These are phyloP conservation scores for Pelargonium myrrhifolium DNA, from an alignment of 441 rosid genomes.

Conservation along the genomic window DNA sequence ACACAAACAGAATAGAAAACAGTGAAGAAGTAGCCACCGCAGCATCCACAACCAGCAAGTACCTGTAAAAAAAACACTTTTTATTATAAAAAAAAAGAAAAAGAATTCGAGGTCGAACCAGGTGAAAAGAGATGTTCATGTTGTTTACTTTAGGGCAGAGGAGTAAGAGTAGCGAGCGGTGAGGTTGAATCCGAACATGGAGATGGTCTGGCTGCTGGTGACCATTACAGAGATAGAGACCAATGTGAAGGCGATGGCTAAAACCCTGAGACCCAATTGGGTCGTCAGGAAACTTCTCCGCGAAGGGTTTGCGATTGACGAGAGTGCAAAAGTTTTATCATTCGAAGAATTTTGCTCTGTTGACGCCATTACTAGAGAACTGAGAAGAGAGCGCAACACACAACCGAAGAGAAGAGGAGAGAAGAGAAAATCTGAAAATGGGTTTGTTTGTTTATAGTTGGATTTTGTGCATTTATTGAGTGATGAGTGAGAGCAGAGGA, in stretches of 20 bases:
- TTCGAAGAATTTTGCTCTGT: neutral
- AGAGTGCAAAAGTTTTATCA: neutral
- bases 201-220: constrained; percentile 26
- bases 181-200: constrained; percentile 22
- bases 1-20: constrained; percentile 34
- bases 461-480: too few species aligned
- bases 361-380: too few species aligned
- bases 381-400: too few species aligned
- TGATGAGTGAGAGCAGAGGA: too few species aligned
- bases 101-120: neutral
- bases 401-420: too few species aligned
- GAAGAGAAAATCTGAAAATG: too few species aligned
- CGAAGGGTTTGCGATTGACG: neutral
- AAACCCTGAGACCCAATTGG: constrained; percentile 31
- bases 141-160: constrained; percentile 37
- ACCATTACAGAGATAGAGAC: constrained; percentile 34
- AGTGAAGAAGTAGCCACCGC: constrained; percentile 31
- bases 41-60: constrained; percentile 35
- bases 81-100: neutral
- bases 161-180: constrained; percentile 33
- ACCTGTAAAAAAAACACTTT: constrained; percentile 33
- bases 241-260: constrained; percentile 35
- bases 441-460: too few species aligned
- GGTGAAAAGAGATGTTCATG: too few species aligned
- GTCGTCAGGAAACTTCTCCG: constrained; percentile 22